A percentile compares a stretch with the other conserved stretches of the same genome.
These are phyloP conservation scores for Penicillium crystallinum DNA, from an alignment of 495 filamentous ascomycete species.

Conservation along the genomic window DNA sequence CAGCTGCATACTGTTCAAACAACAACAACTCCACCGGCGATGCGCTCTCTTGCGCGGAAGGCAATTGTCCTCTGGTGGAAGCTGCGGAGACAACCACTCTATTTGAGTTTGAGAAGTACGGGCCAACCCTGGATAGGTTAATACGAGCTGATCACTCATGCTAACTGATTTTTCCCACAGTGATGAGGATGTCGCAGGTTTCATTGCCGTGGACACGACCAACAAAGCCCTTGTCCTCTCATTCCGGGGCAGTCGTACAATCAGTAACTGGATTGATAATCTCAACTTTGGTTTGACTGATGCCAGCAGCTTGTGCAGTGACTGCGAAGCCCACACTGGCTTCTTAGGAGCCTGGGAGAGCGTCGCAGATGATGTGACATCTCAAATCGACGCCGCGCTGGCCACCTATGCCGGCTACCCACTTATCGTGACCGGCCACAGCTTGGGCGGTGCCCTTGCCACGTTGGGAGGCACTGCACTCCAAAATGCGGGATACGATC, in stretches of 20 bases:
- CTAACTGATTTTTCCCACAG: slow-evolving; percentile 36
- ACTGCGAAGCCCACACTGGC: slow-evolving; percentile 49
- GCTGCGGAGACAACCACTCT: slow-evolving; percentile 50
- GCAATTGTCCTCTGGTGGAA: slow-evolving; percentile 59
- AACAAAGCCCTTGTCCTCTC: slow-evolving; percentile 60
- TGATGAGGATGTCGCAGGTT: slow-evolving; percentile 61
- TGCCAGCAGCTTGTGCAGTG: slow-evolving; percentile 29
- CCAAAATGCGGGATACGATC: slow-evolving; percentile 41
- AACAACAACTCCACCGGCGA: slow-evolving; percentile 42
- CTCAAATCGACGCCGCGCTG: slow-evolving; percentile 30
- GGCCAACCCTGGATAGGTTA: background rate
- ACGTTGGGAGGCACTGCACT: slow-evolving; percentile 55
- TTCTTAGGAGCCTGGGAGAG: slow-evolving; percentile 54
- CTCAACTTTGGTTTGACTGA: slow-evolving; percentile 37
- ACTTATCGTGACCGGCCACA: slow-evolving; percentile 61
- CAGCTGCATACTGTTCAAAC: slow-evolving; percentile 61
- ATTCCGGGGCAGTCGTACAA: slow-evolving; percentile 59
- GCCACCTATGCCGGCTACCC: slow-evolving; percentile 43
- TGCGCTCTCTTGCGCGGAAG: slow-evolving; percentile 50
- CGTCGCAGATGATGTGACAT: slow-evolving; percentile 34
- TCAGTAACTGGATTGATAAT: slow-evolving; percentile 65
- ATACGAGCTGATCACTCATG: background rate
- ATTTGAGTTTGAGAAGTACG: slow-evolving; percentile 57
- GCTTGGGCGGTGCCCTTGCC: slow-evolving; percentile 62
- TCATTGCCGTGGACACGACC: slow-evolving; percentile 60